Evolutionary conservation across 352 stramenopile species (phyloP).

Genomic region (Globisporangium heterothallicum): DNA sequence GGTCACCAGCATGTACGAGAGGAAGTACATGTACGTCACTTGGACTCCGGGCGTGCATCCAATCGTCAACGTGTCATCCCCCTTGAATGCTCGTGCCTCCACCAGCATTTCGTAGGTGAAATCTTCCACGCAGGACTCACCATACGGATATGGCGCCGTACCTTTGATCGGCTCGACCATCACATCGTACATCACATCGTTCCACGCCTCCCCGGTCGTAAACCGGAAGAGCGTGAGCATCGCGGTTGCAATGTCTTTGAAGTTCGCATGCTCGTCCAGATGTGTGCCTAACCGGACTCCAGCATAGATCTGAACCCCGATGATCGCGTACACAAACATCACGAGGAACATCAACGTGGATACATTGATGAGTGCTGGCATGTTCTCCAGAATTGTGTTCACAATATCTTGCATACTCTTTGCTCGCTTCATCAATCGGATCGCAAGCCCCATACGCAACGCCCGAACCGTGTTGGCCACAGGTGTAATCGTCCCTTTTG

Average conservation of each 20-base stretch:
- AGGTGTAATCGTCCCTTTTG: slow-evolving; percentile 32
- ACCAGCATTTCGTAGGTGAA: slow-evolving; percentile 28
- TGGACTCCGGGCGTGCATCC: slow-evolving; percentile 26
- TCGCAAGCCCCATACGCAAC: slow-evolving; percentile 53
- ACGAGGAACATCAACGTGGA: slow-evolving; percentile 58
- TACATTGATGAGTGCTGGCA: slow-evolving; percentile 75
- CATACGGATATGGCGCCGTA: slow-evolving; percentile 20
- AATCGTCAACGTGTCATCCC: slow-evolving; percentile 29
- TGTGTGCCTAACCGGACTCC: slow-evolving; percentile 43
- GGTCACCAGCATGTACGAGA: slow-evolving; percentile 53
- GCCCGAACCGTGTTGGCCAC: slow-evolving; percentile 53
- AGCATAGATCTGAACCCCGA: slow-evolving; percentile 73
- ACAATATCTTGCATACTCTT: slow-evolving; percentile 62
- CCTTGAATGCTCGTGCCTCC: slow-evolving; percentile 17
- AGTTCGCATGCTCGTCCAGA: slow-evolving; percentile 60
- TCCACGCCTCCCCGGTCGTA: slow-evolving; percentile 68
- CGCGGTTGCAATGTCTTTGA: slow-evolving; percentile 40
- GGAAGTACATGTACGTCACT: slow-evolving; percentile 66
- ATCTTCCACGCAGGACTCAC: slow-evolving; percentile 29
- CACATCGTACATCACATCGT: slow-evolving; percentile 77
- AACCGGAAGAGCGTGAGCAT: slow-evolving; percentile 66
- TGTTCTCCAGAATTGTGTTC: slow-evolving; percentile 61
- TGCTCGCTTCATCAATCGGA: slow-evolving; percentile 40
- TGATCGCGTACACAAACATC: slow-evolving; percentile 77
- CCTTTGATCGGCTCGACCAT: slow-evolving; percentile 30